These are phyloP conservation scores for Apophysomyces elegans DNA, from an alignment of 371 early-diverging fungal genomes.

Conservation along the genomic window DNA sequence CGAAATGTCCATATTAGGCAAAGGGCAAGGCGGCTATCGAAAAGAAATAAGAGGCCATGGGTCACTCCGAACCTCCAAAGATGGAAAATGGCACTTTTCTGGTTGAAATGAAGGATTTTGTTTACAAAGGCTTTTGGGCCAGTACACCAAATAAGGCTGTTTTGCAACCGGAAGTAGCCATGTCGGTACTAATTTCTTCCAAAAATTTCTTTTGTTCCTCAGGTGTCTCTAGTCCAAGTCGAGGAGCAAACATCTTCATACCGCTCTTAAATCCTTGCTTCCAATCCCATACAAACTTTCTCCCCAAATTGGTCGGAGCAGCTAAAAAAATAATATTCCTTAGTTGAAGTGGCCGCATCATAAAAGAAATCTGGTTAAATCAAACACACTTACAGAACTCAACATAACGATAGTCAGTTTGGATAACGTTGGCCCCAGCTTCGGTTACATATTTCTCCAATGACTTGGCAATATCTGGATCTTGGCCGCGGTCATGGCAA, in stretches of 20 bases:
- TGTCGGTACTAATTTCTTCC: neutral
- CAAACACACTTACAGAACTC: conserved; percentile 26
- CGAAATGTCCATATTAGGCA: conserved; percentile 10
- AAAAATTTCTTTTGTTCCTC: conserved; percentile 5
- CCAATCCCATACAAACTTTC: conserved; percentile 34
- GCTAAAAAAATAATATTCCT: conserved; percentile 10
- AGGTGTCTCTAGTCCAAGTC: conserved; percentile 12
- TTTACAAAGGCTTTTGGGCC: neutral
- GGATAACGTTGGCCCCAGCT: conserved; percentile 21
- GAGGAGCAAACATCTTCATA: conserved; percentile 20
- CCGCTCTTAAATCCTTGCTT: conserved; percentile 22
- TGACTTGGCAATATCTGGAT: conserved; percentile 25
- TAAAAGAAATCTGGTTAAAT: neutral
- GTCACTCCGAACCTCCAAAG: neutral
- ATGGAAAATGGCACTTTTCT: neutral
- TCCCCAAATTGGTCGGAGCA: conserved; percentile 19
- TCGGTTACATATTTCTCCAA: conserved; percentile 15
- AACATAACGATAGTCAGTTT: conserved; percentile 24
- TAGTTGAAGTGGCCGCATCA: neutral
- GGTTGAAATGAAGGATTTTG: neutral
- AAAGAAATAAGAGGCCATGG: neutral
- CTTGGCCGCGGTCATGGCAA: conserved; percentile 21
- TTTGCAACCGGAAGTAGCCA: neutral
- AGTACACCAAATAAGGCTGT: neutral
- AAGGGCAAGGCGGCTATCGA: neutral